Conservation (phyloP, 768 basidiomycete genomes). For the Amanita fuliginea region DNA sequence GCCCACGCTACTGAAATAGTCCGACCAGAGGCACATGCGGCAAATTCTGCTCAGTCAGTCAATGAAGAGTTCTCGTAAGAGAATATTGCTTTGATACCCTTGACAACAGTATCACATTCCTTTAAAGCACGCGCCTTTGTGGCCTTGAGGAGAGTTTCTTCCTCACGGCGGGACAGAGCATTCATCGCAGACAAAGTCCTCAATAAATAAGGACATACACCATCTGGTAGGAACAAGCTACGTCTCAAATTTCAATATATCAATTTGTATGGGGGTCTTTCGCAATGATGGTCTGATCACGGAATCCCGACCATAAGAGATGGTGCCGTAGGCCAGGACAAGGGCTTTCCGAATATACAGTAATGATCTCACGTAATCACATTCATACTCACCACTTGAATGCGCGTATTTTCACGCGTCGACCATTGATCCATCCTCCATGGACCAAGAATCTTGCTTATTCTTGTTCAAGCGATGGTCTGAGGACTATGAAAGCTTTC, state of each 20-base stretch:
- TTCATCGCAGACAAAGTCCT: slow-evolving; percentile 40
- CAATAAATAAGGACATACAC: slow-evolving; percentile 3
- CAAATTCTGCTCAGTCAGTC: slow-evolving; percentile 47
- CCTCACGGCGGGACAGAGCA: slow-evolving; percentile 77
- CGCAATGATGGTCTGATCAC: too few relatives aligned
- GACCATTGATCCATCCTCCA: slow-evolving; percentile 9
- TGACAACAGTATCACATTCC: slow-evolving; percentile 67
- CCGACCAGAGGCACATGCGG: slow-evolving; percentile 72
- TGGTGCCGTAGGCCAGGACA: too few relatives aligned
- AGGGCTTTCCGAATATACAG: too few relatives aligned
- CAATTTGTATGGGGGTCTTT: too few relatives aligned
- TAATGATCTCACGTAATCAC: too few relatives aligned
- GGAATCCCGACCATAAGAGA: too few relatives aligned
- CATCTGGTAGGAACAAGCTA: too few relatives aligned
- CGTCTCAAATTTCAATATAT: too few relatives aligned
- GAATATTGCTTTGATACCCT: slow-evolving; percentile 33
- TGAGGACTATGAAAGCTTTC: slow-evolving; percentile 22
- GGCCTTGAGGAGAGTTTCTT: slow-evolving; percentile 74
- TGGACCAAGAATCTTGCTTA: slow-evolving; percentile 24
- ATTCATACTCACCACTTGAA: too few relatives aligned
- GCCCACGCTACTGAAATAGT: slow-evolving; percentile 82
- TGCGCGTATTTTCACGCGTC: too few relatives aligned
- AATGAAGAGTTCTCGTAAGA: background rate
- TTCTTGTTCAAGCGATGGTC: slow-evolving; percentile 26
- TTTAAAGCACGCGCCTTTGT: slow-evolving; percentile 72